phyloP scores from a whole-genome alignment of 2,329 filamentous ascomycete species.

The Falciphora oryzae region DNA sequence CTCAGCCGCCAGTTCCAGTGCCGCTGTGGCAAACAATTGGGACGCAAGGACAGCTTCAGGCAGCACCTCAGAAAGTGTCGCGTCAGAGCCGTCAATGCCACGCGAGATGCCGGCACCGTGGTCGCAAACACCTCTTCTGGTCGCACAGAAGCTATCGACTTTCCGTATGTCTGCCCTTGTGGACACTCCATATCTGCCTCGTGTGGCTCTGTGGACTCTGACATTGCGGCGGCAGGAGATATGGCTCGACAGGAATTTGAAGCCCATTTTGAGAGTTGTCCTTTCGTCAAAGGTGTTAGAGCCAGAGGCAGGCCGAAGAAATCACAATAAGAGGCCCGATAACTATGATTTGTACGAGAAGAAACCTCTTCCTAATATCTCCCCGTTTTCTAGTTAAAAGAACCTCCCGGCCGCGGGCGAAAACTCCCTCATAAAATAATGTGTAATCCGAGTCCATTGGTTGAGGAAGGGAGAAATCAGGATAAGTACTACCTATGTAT shows the following conservation, averaged over 20 bases:
- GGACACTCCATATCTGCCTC: neutral
- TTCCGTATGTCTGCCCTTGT: neutral
- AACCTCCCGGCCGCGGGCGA: too few relatives aligned
- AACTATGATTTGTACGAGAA: neutral
- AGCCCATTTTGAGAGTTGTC: neutral
- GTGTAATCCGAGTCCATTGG: too few relatives aligned
- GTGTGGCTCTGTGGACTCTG: neutral
- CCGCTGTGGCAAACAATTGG: neutral
- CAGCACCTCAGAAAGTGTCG: neutral
- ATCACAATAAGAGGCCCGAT: neutral
- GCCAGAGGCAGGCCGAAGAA: neutral
- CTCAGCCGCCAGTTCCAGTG: slow-evolving; percentile 1
- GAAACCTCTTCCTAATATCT: too few relatives aligned
- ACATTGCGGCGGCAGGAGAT: neutral
- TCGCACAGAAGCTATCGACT: neutral
- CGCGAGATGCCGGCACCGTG: neutral
- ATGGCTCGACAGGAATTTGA: neutral
- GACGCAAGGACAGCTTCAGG: slow-evolving; percentile 1
- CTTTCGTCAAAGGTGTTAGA: neutral
- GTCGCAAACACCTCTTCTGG: neutral
- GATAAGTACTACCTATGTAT: neutral
- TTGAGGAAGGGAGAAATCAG: too few relatives aligned
- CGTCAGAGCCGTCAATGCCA: neutral
- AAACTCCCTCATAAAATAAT: too few relatives aligned
- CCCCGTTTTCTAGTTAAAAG: too few relatives aligned